phyloP scores from a whole-genome alignment of 768 basidiomycete genomes.

The Lactifluus piperatus region DNA sequence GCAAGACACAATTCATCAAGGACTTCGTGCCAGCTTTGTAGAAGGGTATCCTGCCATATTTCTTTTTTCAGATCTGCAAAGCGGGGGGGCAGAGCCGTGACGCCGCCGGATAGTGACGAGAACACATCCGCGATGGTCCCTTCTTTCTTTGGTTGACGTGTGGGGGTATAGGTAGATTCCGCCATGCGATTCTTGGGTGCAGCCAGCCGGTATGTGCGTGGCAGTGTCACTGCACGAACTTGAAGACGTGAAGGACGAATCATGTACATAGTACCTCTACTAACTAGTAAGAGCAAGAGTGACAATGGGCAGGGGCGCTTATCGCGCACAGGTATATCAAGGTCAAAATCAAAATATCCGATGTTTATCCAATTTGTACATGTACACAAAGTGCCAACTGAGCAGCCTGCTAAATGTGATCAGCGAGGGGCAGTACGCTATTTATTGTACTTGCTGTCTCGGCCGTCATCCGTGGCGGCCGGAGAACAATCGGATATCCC shows the following conservation, averaged over 20 bases:
- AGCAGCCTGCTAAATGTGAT: neutral
- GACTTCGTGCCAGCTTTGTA: constrained; percentile 48
- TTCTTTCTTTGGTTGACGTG: constrained; percentile 22
- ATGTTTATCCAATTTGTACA: no score
- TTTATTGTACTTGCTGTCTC: neutral
- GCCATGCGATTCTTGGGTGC: neutral
- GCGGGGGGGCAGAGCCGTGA: constrained; percentile 40
- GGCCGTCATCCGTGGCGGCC: neutral
- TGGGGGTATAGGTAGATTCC: neutral
- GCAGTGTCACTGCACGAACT: neutral
- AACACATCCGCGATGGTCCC: constrained; percentile 43
- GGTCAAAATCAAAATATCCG: no score
- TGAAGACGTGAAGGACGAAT: neutral
- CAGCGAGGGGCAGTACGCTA: constrained; percentile 5
- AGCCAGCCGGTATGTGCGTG: neutral
- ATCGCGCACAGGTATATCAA: no score
- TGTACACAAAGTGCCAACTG: neutral
- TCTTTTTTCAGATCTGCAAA: constrained; percentile 53
- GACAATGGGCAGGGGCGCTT: no score
- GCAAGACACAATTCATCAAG: constrained; percentile 39
- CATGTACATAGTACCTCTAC: neutral
- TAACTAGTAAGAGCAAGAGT: no score
- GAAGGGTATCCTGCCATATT: constrained; percentile 39
- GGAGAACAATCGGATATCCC: neutral
- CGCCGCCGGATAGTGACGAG: constrained; percentile 34